phyloP scores from a whole-genome alignment of 2,329 filamentous ascomycete genomes.

The Penicillium sp. region DNA sequence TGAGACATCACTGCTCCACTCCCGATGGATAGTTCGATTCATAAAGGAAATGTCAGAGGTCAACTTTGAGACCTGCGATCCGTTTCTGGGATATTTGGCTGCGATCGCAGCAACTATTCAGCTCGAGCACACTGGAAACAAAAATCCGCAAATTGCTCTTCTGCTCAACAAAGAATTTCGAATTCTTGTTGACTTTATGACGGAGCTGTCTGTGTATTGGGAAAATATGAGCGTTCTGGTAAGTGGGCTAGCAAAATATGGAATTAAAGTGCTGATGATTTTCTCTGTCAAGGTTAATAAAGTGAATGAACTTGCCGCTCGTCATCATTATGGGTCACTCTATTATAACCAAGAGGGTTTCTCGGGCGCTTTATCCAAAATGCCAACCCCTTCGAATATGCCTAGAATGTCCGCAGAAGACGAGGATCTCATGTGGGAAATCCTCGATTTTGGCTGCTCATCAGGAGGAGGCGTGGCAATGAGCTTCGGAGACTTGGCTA shows the following conservation, averaged over 20 bases:
- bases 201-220: slow-evolving; percentile 22
- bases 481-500: background rate
- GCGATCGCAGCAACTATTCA: slow-evolving; percentile 32
- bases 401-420: slow-evolving; percentile 28
- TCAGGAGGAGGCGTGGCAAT: background rate
- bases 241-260: background rate
- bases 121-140: slow-evolving; percentile 28
- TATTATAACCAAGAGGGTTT: slow-evolving; percentile 29
- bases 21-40: slow-evolving; percentile 29
- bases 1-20: slow-evolving; percentile 30
- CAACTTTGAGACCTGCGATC: slow-evolving; percentile 24
- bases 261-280: background rate
- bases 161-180: slow-evolving; percentile 25
- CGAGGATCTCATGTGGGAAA: slow-evolving; percentile 29
- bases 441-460: slow-evolving; percentile 26
- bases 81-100: slow-evolving; percentile 29
- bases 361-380: slow-evolving; percentile 24
- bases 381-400: slow-evolving; percentile 28
- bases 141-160: slow-evolving; percentile 27
- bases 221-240: slow-evolving; percentile 25
- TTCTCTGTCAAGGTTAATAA: slow-evolving; percentile 14
- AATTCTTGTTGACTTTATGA: slow-evolving; percentile 25
- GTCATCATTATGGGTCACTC: slow-evolving; percentile 27
- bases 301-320: slow-evolving; percentile 23
- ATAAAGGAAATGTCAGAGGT: slow-evolving; percentile 27